Evolutionary conservation across 139 green algal genomes (phyloP).

Genomic region (Prasinococcaceae sp.): DNA sequence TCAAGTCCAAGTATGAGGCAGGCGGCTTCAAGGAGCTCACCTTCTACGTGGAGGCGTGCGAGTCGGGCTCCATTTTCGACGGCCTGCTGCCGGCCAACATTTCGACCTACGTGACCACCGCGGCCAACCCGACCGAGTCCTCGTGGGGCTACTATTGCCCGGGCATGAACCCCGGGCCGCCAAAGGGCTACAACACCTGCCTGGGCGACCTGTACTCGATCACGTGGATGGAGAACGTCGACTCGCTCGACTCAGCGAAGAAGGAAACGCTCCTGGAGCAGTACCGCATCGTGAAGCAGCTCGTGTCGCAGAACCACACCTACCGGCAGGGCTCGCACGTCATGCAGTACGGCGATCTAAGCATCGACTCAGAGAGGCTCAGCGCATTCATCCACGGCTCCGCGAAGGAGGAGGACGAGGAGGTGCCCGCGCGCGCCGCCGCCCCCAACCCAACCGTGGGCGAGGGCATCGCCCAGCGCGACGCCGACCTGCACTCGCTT

Average conservation of each 20-base stretch:
- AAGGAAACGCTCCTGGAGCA: slow-evolving; percentile 72
- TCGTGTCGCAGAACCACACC: slow-evolving; percentile 62
- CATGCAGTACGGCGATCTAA: slow-evolving; percentile 59
- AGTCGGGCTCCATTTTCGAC: slow-evolving; percentile 85
- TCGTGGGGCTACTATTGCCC: slow-evolving; percentile 88
- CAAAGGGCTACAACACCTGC: slow-evolving; percentile 58
- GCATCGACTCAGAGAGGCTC: slow-evolving; percentile 46
- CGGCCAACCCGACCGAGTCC: slow-evolving; percentile 69
- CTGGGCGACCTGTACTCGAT: slow-evolving; percentile 90
- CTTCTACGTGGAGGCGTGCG: slow-evolving; percentile 83
- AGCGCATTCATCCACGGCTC: slow-evolving; percentile 48
- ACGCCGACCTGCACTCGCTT: neutral
- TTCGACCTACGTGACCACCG: slow-evolving; percentile 63
- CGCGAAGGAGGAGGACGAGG: slow-evolving; percentile 22
- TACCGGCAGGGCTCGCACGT: slow-evolving; percentile 60
- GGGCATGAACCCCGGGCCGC: slow-evolving; percentile 19
- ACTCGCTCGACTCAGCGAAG: neutral
- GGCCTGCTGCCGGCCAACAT: slow-evolving; percentile 24
- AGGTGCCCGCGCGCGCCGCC: slow-evolving; percentile 14
- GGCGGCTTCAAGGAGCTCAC: slow-evolving; percentile 69
- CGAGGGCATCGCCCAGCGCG: slow-evolving; percentile 2
- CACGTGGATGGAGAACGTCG: slow-evolving; percentile 78
- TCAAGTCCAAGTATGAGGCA: slow-evolving; percentile 28
- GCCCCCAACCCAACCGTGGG: slow-evolving; percentile 30
- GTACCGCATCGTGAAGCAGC: slow-evolving; percentile 52